Conservation (phyloP, 306 rosid genomes). For the Inga laurina region DNA sequence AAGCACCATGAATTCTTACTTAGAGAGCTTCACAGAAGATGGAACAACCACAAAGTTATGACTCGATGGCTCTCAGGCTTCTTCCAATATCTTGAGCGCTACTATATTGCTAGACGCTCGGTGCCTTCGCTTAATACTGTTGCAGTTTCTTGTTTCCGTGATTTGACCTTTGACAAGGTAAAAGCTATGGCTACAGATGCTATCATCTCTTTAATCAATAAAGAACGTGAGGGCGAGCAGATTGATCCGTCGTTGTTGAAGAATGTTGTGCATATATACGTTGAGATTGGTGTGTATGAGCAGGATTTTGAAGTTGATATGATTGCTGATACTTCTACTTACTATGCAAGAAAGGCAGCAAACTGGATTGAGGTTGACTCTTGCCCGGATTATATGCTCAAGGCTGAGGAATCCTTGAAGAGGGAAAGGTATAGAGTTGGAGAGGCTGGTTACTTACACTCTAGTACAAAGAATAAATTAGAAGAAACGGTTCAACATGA, state of each 20-base stretch:
- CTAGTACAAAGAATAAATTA: background rate
- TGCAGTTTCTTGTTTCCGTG: slow-evolving; percentile 43
- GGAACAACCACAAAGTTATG: slow-evolving; percentile 40
- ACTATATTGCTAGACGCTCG: slow-evolving; percentile 8
- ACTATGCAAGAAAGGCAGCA: background rate
- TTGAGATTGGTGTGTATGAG: background rate
- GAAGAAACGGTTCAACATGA: background rate
- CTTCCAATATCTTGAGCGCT: background rate
- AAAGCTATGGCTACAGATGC: slow-evolving; percentile 49
- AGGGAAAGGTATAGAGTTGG: background rate
- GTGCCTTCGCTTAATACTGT: slow-evolving; percentile 42
- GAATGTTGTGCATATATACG: background rate
- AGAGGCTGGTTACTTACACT: background rate
- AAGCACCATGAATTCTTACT: slow-evolving; percentile 52
- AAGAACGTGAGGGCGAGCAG: background rate
- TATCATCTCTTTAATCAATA: slow-evolving; percentile 30
- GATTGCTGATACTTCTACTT: background rate
- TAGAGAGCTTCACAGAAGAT: slow-evolving; percentile 50
- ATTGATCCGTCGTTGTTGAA: background rate
- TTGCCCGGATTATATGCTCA: background rate
- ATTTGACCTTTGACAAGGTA: slow-evolving; percentile 46
- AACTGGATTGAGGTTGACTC: background rate
- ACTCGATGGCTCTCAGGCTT: background rate
- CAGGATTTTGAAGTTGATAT: background rate
- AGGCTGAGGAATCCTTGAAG: background rate